Percentiles rank a stretch among this genome's conserved stretches.
Conservation (phyloP, 306 rosid genomes). For the Fragaria nilgerrensis region DNA sequence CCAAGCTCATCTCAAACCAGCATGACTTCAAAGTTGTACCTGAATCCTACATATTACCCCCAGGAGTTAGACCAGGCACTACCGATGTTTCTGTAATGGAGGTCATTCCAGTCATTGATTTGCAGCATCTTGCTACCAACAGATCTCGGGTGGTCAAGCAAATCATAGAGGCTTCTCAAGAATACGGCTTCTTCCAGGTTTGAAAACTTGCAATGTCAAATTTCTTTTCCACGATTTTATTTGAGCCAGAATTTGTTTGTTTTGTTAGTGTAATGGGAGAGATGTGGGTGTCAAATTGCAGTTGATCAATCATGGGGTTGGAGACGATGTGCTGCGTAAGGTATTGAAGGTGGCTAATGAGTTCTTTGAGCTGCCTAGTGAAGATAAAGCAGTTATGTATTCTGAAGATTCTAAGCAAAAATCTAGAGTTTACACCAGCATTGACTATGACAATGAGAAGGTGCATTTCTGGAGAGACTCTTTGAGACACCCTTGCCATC, state of each 20-base stretch:
- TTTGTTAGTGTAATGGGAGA: background rate
- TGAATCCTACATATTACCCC: slow-evolving; percentile 19
- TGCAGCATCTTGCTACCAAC: background rate
- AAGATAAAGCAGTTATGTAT: slow-evolving; percentile 23
- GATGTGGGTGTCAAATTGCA: background rate
- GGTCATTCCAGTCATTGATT: slow-evolving; percentile 2
- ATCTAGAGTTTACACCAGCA: slow-evolving; percentile 18
- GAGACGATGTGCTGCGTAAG: background rate
- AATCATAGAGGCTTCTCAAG: slow-evolving; percentile 12
- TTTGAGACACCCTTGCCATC: background rate
- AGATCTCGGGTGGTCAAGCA: background rate
- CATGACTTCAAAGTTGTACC: background rate
- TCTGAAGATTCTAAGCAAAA: slow-evolving; percentile 21
- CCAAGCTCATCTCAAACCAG: slow-evolving; percentile 22
- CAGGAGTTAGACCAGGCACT: background rate
- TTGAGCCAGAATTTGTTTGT: background rate
- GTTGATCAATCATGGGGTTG: slow-evolving; percentile 21
- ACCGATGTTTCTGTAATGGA: background rate
- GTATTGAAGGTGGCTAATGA: slow-evolving; percentile 14
- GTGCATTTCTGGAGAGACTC: slow-evolving; percentile 22
- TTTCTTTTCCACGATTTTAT: background rate
- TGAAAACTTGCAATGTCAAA: no score
- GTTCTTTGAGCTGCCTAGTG: slow-evolving; percentile 12
- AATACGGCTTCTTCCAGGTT: slow-evolving; percentile 21
- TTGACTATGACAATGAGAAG: slow-evolving; percentile 10